phyloP scores from a whole-genome alignment of 2,329 filamentous ascomycete genomes.

The Fusarium stilboides region DNA sequence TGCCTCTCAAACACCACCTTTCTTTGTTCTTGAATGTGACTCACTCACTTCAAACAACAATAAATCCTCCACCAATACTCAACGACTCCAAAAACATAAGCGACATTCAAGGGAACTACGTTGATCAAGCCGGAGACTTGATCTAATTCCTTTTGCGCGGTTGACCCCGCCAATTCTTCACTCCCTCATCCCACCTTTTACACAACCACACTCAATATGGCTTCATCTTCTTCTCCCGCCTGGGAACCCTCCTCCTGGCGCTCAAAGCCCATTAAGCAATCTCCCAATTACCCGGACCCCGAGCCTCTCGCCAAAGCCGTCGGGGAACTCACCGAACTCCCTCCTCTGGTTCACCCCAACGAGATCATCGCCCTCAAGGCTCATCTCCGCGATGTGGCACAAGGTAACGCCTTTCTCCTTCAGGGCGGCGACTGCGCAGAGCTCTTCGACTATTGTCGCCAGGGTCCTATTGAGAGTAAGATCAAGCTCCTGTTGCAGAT shows the following conservation, averaged over 20 bases:
- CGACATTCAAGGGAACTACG: not conserved
- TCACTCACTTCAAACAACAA: conserved; percentile 20
- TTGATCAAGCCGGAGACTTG: not conserved
- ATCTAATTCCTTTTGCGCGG: not conserved
- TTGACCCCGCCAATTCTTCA: conserved; percentile 11
- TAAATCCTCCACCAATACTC: conserved; percentile 12
- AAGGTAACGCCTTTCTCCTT: conserved; percentile 91
- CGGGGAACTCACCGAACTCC: conserved; percentile 76
- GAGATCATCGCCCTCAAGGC: conserved; percentile 87
- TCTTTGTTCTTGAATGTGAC: conserved; percentile 38
- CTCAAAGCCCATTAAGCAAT: conserved; percentile 83
- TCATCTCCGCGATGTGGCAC: conserved; percentile 86
- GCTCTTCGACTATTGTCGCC: conserved; percentile 95
- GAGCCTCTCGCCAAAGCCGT: conserved; percentile 72
- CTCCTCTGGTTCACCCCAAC: conserved; percentile 83
- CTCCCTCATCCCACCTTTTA: conserved; percentile 15
- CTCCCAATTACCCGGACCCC: conserved; percentile 77
- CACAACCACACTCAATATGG: conserved; percentile 27
- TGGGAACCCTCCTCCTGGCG: conserved; percentile 81
- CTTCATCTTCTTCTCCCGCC: conserved; percentile 51
- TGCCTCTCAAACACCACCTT: conserved; percentile 15
- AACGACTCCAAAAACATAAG: not conserved
- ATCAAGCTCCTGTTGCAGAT: conserved; percentile 97
- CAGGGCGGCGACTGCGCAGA: conserved; percentile 98
- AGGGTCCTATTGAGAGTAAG: conserved; percentile 92